phyloP scores from a whole-genome alignment of 2,329 filamentous ascomycete species.

The Alternaria panax region DNA sequence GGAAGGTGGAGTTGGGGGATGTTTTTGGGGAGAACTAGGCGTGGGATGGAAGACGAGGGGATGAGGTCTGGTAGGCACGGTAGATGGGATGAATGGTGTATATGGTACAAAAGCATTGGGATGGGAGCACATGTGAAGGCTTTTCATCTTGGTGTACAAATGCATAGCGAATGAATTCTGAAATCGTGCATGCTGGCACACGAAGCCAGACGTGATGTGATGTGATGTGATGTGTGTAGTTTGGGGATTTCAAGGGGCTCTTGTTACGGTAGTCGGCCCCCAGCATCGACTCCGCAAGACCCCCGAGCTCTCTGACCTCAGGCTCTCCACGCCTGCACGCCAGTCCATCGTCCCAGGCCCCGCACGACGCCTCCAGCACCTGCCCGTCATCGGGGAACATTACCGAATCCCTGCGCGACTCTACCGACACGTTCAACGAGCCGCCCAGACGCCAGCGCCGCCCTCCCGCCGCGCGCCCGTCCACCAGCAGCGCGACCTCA shows the following conservation, averaged over 20 bases:
- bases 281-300: constrained; percentile 29
- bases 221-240: background rate
- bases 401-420: constrained; percentile 24
- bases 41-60: background rate
- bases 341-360: constrained; percentile 33
- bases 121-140: background rate
- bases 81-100: background rate
- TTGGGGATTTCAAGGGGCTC: background rate
- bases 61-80: background rate
- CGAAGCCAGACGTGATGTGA: background rate
- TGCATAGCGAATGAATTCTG: constrained; percentile 5
- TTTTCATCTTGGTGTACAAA: constrained; percentile 3
- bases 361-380: constrained; percentile 23
- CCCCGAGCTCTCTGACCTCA: constrained; percentile 38
- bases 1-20: constrained; percentile 83
- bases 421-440: background rate
- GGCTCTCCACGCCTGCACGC: constrained; percentile 18
- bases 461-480: constrained; percentile 14
- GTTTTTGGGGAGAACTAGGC: constrained; percentile 36
- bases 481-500: constrained; percentile 7
- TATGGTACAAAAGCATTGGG: constrained; percentile 11
- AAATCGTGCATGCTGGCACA: background rate
- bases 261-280: constrained; percentile 1
- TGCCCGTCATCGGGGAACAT: constrained; percentile 18
- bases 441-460: constrained; percentile 12